Evolutionary conservation across 768 basidiomycete genomes (phyloP).

Genomic region (Trametes coccinea): DNA sequence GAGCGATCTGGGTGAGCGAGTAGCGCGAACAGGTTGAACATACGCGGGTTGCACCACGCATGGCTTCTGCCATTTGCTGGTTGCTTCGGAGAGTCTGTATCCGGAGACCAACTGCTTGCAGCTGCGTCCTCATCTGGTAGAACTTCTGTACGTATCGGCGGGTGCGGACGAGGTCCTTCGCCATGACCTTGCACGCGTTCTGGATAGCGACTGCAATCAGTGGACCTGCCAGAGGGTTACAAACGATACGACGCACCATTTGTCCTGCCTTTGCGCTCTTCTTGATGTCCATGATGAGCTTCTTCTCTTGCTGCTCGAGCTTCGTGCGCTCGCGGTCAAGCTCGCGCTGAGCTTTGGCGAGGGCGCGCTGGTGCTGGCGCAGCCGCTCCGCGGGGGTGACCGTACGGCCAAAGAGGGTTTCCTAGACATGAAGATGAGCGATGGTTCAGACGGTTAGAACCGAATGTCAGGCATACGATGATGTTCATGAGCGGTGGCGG

Average conservation of each 20-base stretch:
- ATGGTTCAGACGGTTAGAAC: background rate
- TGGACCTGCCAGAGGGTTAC: background rate
- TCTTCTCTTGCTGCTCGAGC: conserved; percentile 96
- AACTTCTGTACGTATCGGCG: conserved; percentile 96
- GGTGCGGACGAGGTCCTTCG: conserved; percentile 96
- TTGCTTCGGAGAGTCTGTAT: conserved; percentile 97
- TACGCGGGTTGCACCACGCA: conserved; percentile 96
- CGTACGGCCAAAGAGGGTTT: conserved; percentile 91
- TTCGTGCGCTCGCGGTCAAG: conserved; percentile 94
- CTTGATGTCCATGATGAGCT: conserved; percentile 93
- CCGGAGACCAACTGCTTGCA: conserved; percentile 92
- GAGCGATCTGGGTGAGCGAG: conserved; percentile 1
- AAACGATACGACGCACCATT: conserved; percentile 56
- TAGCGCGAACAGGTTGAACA: conserved; percentile 29
- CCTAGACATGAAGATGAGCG: conserved; percentile 48
- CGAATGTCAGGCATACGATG: conserved; percentile 51
- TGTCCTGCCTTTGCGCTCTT: conserved; percentile 95
- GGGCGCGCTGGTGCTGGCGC: conserved; percentile 93
- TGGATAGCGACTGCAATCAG: conserved; percentile 37
- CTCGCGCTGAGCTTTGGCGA: conserved; percentile 96
- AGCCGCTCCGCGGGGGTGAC: conserved; percentile 96
- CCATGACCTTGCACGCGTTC: conserved; percentile 99
- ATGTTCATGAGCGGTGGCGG: conserved; percentile 60
- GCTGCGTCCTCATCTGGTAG: conserved; percentile 97
- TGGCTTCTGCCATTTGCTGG: conserved; percentile 99